Conservation (phyloP, 108 stramenopile species). For the Cafeteria roenbergensis region DNA sequence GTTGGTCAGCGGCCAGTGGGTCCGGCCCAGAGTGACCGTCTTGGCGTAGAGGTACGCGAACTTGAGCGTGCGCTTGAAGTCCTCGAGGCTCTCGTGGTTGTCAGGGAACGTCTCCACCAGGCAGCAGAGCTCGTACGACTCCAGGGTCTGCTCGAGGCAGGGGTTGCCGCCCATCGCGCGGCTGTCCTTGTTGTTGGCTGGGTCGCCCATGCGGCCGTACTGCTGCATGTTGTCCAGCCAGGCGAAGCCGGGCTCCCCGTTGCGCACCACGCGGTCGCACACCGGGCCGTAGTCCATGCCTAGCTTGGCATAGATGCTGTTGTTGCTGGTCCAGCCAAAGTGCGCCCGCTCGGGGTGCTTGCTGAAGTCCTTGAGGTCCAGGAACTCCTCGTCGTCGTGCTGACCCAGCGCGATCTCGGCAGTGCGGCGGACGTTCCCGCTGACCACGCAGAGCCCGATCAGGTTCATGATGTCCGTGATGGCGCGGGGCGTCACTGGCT, state of each 20-base stretch:
- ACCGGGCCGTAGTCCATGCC: conserved; percentile 45
- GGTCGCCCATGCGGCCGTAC: conserved; percentile 36
- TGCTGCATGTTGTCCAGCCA: conserved; percentile 46
- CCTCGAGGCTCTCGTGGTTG: conserved; percentile 41
- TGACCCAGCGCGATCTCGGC: conserved; percentile 48
- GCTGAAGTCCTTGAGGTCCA: conserved; percentile 33
- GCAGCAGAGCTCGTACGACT: conserved; percentile 51
- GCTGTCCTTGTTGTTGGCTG: conserved; percentile 29
- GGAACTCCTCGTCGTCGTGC: conserved; percentile 18
- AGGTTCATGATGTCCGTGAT: conserved; percentile 48
- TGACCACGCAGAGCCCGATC: conserved; percentile 40
- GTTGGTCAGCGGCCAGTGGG: conserved; percentile 45
- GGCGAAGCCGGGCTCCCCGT: conserved; percentile 48
- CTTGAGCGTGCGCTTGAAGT: conserved; percentile 32
- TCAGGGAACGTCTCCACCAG: conserved; percentile 46
- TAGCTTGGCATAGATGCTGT: conserved; percentile 33
- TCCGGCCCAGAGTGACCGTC: conserved; percentile 42
- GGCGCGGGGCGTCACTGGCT: conserved; percentile 26
- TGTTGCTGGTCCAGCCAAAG: conserved; percentile 45
- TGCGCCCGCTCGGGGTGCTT: conserved; percentile 37
- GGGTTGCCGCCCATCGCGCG: conserved; percentile 46
- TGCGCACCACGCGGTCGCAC: conserved; percentile 28
- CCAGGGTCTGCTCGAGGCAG: conserved; percentile 48
- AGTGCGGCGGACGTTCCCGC: conserved; percentile 43
- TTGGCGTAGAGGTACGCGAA: conserved; percentile 46